Conservation (phyloP, 306 rosid species). For the Sicyos edulis region DNA sequence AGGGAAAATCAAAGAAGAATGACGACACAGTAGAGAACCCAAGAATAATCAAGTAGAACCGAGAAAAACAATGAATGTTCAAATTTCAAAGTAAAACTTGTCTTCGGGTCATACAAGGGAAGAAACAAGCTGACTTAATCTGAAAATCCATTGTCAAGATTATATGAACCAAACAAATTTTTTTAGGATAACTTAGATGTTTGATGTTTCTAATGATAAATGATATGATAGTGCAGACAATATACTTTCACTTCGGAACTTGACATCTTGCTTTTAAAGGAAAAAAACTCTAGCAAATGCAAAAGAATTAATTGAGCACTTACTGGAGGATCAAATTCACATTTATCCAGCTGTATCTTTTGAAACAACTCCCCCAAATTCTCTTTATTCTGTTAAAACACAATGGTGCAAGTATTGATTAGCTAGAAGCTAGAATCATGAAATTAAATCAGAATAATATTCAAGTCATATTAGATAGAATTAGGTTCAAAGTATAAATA, state of each 20-base stretch:
- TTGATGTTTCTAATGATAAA: neutral
- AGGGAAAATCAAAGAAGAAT: neutral
- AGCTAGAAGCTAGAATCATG: neutral
- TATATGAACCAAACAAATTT: neutral
- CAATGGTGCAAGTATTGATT: neutral
- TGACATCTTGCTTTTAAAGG: neutral
- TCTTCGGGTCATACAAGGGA: neutral
- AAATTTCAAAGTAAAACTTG: neutral
- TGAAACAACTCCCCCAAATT: conserved; percentile 46
- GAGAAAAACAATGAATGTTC: neutral
- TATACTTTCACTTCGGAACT: neutral
- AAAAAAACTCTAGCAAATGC: conserved; percentile 2
- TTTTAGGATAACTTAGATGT: neutral
- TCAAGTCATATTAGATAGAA: conserved; percentile 8
- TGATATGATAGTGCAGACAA: neutral
- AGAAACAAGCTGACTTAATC: neutral
- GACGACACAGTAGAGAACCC: neutral
- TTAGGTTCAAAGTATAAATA: neutral
- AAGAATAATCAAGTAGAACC: neutral
- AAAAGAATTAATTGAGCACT: conserved; percentile 31
- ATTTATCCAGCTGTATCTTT: conserved; percentile 47
- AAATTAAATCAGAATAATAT: conserved; percentile 11
- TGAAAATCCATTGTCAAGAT: neutral
- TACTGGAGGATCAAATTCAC: conserved; percentile 61
- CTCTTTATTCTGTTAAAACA: conserved; percentile 52